Evolutionary conservation across 2,329 filamentous ascomycete species (phyloP), one percentile per base, ranked within the genome.

Genomic region (Cucurbitaria berberidis): DNA sequence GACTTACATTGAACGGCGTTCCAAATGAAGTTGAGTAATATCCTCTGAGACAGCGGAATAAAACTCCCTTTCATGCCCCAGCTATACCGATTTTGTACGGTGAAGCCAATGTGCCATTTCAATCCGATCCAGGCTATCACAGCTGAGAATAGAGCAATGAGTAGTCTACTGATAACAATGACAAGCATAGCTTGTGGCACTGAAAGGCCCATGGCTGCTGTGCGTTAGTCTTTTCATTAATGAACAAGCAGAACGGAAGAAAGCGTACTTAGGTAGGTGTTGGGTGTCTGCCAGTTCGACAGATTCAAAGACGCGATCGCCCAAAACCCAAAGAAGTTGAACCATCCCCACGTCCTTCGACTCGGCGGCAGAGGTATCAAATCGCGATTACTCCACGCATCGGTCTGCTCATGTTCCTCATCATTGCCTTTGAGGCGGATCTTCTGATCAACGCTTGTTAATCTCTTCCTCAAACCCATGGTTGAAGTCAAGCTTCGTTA

Each of bases 1-100:
- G 8, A 76, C 70, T 22, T 73, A 77, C 76, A 80, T 56, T 81
- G 79, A 0, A 80, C 69, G 4, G 78, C 77, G 32, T 75, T 78
- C 80, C 80, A 82, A 39, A 82, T 80, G 48, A 82, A 81, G 59
- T 81, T 81, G 8, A 82, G 70, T 43, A 82, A 43, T 16, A 80
- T 75, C 2, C 81, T 75, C 60, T 81, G 79, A 6, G 78, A 54
- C 15, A 82, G 66, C 0, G 80, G 79, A 27, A 82, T 78, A 46
- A 81, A 82, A 40, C 77, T 79, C 1, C 74, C 80, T 26, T 77
- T 71, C 66, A 82, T 63, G 3, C 80, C 80, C 80, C 80, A 82
- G 7, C 77, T 78, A 56, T 74, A 81, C 5, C 81, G 73, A 56
- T 80, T 81, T 60, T 81, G 79, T 13, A 82, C 69, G 0, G 79